Conservation (phyloP, 2,329 filamentous ascomycete species). For the Penicillium palitans region DNA sequence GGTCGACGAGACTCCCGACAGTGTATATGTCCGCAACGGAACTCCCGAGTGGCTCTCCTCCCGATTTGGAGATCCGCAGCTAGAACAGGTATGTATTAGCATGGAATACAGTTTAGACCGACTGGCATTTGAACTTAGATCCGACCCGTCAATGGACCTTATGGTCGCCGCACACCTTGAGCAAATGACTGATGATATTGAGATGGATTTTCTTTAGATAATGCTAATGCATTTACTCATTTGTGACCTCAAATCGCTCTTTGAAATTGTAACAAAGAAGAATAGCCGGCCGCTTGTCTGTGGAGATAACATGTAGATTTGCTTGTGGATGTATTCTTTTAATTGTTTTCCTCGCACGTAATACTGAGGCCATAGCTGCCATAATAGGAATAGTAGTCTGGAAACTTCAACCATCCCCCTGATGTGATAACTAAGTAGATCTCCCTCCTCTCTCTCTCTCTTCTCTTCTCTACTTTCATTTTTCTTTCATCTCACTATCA, state of each 20-base stretch:
- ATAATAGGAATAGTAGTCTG: not conserved
- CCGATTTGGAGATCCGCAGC: not conserved
- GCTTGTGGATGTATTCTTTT: no score
- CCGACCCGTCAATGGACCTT: not conserved
- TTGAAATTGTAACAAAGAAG: not conserved
- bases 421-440: not conserved
- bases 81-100: not conserved
- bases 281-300: no score
- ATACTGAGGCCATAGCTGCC: not conserved
- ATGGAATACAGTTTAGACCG: conserved; percentile 1
- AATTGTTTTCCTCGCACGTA: not conserved
- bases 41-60: not conserved
- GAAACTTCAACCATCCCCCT: not conserved
- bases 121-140: not conserved
- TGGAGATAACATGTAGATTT: no score
- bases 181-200: conserved; percentile 1
- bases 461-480: not conserved
- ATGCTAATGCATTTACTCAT: not conserved
- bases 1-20: not conserved
- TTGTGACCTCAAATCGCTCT: not conserved
- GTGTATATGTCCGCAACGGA: not conserved
- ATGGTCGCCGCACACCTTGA: not conserved
- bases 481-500: not conserved
- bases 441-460: not conserved
- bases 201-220: conserved; percentile 1